Evolutionary conservation across 2,329 filamentous ascomycete genomes (phyloP), one percentile per base, ranked within the genome.

Genomic region (Ceratocystis cacaofunesta): DNA sequence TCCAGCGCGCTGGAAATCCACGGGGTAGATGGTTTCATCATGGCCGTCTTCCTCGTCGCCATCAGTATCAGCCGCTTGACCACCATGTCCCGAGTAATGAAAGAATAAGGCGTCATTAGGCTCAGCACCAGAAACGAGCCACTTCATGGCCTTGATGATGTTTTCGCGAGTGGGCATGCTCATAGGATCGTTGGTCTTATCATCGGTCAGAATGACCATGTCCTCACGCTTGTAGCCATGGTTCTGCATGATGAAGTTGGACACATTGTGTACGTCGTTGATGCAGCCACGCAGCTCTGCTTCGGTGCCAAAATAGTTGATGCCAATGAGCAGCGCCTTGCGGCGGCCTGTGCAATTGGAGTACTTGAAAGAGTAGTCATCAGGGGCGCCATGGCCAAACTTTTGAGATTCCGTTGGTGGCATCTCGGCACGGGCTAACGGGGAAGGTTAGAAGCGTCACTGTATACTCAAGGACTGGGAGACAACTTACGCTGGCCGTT

Each of bases 221-320:
- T 91, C 87, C 75, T 91, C 87, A 68, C 85, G 79, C 78, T 85
- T 86, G 75, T 90, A 91, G 62, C 82, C 79, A 71, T 88, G 86
- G 67, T 79, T 78, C 73, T 85, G 79, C 69, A 85, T 84, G 68
- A 91, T 76, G 74, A 89, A 91, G 65, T 76, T 76, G 41, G 86
- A 89, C 75, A 91, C 82, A 73, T 91, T 91, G 76, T 86, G 85
- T 43, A 88, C 86, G 73, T 91, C 88, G 75, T 91, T 91, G 80
- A 91, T 89, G 75, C 88, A 91, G 55, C 88, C 88, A 67, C 84
- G 79, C 64, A 91, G 81, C 78, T 89, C 85, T 61, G 83, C 87
- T 25, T 84, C 76, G 72, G 88, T 85, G 63, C 85, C 84, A 70
- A 90, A 87, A 77, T 91, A 91, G 78, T 91, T 91, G 79, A 91